These are phyloP conservation scores for Dioszegia crocea DNA, from an alignment of 768 basidiomycete species.

Conservation along the genomic window DNA sequence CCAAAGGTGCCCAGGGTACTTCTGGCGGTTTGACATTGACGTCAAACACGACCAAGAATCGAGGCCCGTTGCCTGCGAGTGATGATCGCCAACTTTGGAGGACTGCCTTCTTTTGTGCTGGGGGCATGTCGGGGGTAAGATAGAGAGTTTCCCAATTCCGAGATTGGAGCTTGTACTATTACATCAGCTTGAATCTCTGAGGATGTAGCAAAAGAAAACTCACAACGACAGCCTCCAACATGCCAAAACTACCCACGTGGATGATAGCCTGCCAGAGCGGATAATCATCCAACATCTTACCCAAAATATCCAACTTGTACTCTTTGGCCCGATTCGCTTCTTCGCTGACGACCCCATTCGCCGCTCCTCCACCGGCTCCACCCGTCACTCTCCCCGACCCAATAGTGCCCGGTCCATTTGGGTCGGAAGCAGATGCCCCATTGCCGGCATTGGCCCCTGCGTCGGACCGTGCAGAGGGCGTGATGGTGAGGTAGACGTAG, in stretches of 20 bases:
- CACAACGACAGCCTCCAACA: slow-evolving; percentile 48
- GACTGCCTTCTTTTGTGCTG: slow-evolving; percentile 25
- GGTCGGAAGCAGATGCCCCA: slow-evolving; percentile 53
- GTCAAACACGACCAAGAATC: slow-evolving; percentile 82
- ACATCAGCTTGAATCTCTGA: not conserved
- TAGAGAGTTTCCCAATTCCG: slow-evolving; percentile 83
- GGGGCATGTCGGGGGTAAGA: slow-evolving; percentile 54
- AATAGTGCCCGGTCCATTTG: slow-evolving; percentile 64
- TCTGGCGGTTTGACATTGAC: slow-evolving; percentile 87
- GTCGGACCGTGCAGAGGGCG: slow-evolving; percentile 59
- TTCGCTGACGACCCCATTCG: slow-evolving; percentile 18
- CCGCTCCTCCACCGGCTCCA: not conserved
- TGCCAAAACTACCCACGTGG: slow-evolving; percentile 44
- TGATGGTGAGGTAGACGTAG: slow-evolving; percentile 93
- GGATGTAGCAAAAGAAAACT: slow-evolving; percentile 2
- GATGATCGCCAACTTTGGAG: slow-evolving; percentile 56
- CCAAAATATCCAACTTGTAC: slow-evolving; percentile 66
- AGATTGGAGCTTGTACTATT: slow-evolving; percentile 72
- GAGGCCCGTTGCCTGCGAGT: slow-evolving; percentile 60
- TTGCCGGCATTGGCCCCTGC: slow-evolving; percentile 23
- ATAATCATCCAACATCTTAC: slow-evolving; percentile 64
- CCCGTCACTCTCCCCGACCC: slow-evolving; percentile 69
- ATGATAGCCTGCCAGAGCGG: slow-evolving; percentile 49
- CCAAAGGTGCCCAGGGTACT: slow-evolving; percentile 80
- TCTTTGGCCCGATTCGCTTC: slow-evolving; percentile 48